These are phyloP conservation scores for Hibiscus mutabilis DNA, from an alignment of 345 rosid species.

Conservation along the genomic window DNA sequence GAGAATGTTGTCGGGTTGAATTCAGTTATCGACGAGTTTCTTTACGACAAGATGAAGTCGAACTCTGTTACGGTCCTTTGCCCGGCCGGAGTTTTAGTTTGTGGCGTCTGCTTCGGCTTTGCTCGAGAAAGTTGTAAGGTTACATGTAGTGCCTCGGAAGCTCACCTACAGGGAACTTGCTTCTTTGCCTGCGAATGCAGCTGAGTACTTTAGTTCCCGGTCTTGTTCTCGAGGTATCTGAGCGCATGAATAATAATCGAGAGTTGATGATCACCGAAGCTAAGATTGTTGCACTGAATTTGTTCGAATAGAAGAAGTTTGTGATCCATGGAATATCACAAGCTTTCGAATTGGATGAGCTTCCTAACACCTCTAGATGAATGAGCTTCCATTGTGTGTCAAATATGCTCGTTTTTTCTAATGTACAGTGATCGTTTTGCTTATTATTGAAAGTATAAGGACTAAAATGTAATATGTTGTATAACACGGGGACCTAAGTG, in stretches of 20 bases:
- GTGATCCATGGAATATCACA: constrained; percentile 54
- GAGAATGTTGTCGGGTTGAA: constrained; percentile 38
- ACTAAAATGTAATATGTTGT: too few species aligned
- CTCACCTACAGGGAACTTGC: constrained; percentile 35
- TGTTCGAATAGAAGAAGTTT: constrained; percentile 37
- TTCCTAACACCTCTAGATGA: constrained; percentile 11
- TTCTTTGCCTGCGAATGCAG: constrained; percentile 35
- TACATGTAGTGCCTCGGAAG: constrained; percentile 48
- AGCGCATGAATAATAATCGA: too few species aligned
- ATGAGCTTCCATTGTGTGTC: not conserved
- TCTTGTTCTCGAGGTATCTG: too few species aligned
- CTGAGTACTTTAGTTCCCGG: too few species aligned
- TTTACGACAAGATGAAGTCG: constrained; percentile 29
- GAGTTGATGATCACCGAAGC: constrained; percentile 43
- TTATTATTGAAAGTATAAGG: too few species aligned
- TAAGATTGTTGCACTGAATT: constrained; percentile 45
- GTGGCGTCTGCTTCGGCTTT: constrained; percentile 42
- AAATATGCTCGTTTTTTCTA: too few species aligned
- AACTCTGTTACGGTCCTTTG: constrained; percentile 49
- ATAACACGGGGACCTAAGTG: too few species aligned
- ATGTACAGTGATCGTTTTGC: too few species aligned
- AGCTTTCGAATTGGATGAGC: constrained; percentile 27
- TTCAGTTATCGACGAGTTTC: constrained; percentile 55
- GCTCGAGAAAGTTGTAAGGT: constrained; percentile 48
- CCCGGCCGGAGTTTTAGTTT: constrained; percentile 44